These are phyloP conservation scores for Euphorbia tirucalli DNA, from an alignment of 345 rosid genomes.

Conservation along the genomic window DNA sequence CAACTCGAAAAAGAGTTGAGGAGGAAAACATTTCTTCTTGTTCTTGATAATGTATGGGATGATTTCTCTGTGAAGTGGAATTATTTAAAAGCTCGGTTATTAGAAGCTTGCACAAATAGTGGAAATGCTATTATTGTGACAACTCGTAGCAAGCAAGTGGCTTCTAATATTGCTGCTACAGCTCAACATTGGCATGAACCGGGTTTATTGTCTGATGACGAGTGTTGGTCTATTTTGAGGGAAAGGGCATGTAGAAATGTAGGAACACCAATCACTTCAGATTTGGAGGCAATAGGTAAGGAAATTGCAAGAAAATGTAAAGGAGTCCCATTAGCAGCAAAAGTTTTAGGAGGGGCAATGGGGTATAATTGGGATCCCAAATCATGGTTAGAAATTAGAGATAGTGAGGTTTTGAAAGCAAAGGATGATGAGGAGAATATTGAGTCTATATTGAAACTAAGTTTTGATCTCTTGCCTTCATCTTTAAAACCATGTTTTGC, in stretches of 20 bases:
- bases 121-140: slow-evolving; percentile 19
- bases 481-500: slow-evolving; percentile 14
- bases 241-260: background rate
- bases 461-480: slow-evolving; percentile 13
- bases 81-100: slow-evolving; percentile 10
- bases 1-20: background rate
- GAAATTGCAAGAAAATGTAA: slow-evolving; percentile 22
- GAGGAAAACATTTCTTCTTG: slow-evolving; percentile 18
- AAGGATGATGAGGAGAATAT: background rate
- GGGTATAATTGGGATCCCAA: background rate
- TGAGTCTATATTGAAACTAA: slow-evolving; percentile 6
- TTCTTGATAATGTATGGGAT: slow-evolving; percentile 16
- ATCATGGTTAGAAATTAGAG: slow-evolving; percentile 12
- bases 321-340: slow-evolving; percentile 23
- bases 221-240: slow-evolving; percentile 24
- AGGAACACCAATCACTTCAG: background rate
- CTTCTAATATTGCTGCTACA: slow-evolving; percentile 4
- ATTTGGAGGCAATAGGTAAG: slow-evolving; percentile 18
- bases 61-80: slow-evolving; percentile 2
- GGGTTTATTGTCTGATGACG: background rate
- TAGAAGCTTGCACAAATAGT: background rate
- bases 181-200: background rate
- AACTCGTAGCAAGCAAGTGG: slow-evolving; percentile 19
- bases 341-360: slow-evolving; percentile 12
- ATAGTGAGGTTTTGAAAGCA: slow-evolving; percentile 5